phyloP scores from a whole-genome alignment of 2,329 filamentous ascomycete genomes.

The Teratosphaeria viscida region DNA sequence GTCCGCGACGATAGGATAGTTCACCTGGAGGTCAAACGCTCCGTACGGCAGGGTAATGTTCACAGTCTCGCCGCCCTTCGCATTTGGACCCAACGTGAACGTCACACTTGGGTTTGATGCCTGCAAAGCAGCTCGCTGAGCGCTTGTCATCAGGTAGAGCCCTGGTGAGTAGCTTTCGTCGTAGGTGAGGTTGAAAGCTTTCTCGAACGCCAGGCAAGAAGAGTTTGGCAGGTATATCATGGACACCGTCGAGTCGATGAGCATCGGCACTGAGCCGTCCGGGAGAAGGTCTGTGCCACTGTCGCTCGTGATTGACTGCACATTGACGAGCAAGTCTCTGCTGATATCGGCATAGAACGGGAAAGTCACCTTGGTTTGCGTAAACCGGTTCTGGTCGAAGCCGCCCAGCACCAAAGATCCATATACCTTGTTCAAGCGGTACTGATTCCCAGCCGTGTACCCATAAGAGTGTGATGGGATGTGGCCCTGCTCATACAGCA shows the following conservation, averaged over 20 bases:
- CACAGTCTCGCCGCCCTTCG: slow-evolving; percentile 15
- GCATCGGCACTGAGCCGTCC: slow-evolving; percentile 28
- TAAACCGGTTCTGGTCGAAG: slow-evolving; percentile 29
- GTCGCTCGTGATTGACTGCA: slow-evolving; percentile 21
- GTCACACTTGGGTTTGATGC: slow-evolving; percentile 22
- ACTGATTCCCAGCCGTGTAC: slow-evolving; percentile 30
- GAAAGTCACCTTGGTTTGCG: slow-evolving; percentile 15
- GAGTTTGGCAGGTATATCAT: slow-evolving; percentile 52
- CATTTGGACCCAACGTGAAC: slow-evolving; percentile 22
- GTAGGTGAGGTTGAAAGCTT: slow-evolving; percentile 26
- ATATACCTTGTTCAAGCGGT: slow-evolving; percentile 24
- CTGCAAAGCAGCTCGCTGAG: slow-evolving; percentile 18
- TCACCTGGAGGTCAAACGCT: slow-evolving; percentile 25
- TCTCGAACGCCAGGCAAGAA: slow-evolving; percentile 27
- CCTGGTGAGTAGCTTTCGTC: slow-evolving; percentile 12
- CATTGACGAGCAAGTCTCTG: slow-evolving; percentile 24
- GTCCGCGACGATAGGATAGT: slow-evolving; percentile 20
- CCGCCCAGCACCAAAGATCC: slow-evolving; percentile 30
- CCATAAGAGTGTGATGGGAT: slow-evolving; percentile 28
- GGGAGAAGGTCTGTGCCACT: slow-evolving; percentile 16
- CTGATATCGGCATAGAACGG: slow-evolving; percentile 21
- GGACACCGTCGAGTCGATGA: slow-evolving; percentile 55
- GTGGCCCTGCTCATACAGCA: slow-evolving; percentile 21
- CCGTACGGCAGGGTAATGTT: slow-evolving; percentile 27
- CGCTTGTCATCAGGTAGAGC: slow-evolving; percentile 27